Percentiles rank a stretch among this genome's conserved stretches.
Evolutionary conservation across 2,329 filamentous ascomycete genomes (phyloP).

Genomic region (Diaporthe destruens): DNA sequence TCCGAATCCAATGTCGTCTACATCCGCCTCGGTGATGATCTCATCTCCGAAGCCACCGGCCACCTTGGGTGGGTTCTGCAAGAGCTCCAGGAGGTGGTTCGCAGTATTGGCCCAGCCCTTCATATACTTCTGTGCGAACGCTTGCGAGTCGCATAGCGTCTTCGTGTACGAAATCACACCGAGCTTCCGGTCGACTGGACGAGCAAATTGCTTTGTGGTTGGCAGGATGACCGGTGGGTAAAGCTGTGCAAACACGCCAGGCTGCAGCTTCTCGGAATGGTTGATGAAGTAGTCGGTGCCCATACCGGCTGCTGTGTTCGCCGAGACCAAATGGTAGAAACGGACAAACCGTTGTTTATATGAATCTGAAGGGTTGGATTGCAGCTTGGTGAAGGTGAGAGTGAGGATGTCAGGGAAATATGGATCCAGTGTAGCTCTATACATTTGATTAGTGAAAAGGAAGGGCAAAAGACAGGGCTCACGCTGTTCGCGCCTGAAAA

Average conservation of each 20-base stretch:
- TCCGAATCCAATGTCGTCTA: constrained; percentile 95
- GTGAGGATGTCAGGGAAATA: constrained; percentile 86
- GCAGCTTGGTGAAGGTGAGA: constrained; percentile 82
- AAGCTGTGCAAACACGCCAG: constrained; percentile 83
- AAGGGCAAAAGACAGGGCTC: neutral
- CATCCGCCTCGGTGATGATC: constrained; percentile 85
- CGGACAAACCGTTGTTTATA: constrained; percentile 90
- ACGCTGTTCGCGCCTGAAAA: neutral
- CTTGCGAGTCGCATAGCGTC: constrained; percentile 86
- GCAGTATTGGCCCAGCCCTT: constrained; percentile 95
- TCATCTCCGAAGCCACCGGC: constrained; percentile 76
- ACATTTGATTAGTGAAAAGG: constrained; percentile 22
- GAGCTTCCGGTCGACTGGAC: constrained; percentile 90
- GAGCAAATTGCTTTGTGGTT: constrained; percentile 87
- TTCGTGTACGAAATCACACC: constrained; percentile 95
- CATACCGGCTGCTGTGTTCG: constrained; percentile 81
- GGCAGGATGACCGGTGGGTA: constrained; percentile 90
- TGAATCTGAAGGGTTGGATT: constrained; percentile 78
- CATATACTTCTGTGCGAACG: constrained; percentile 84
- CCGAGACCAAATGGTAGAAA: constrained; percentile 93
- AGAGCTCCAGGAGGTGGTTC: constrained; percentile 86
- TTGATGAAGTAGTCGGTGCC: constrained; percentile 93
- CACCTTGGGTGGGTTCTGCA: constrained; percentile 86
- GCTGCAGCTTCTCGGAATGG: constrained; percentile 84
- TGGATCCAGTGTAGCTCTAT: constrained; percentile 73